Evolutionary conservation across 108 stramenopile species (phyloP), one percentile per base, ranked within the genome.

Genomic region (Stephanodiscus minutulus): DNA sequence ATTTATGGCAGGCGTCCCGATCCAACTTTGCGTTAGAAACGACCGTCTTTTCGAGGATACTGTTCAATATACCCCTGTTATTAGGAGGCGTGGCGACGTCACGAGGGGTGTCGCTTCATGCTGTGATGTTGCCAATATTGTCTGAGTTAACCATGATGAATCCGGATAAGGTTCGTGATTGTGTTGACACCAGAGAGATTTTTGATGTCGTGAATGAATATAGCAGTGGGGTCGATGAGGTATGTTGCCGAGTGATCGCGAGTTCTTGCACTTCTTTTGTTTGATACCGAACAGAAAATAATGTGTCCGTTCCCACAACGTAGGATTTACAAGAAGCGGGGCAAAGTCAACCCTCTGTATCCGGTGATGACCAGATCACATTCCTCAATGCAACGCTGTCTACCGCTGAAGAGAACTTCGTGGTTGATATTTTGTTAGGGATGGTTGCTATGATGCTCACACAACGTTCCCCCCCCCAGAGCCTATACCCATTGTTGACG

Each of bases 11-110:
- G 12, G 80, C 88, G 36, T 83, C 83, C 67, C 64, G 74, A 4
- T 83, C 83, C 54, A 67, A 82, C 64, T 72, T 82, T 44, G 83
- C 70, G 27, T 49, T 94, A 47, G 93, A 94, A 66, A 73, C 71
- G 25, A 85, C 76, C n/a, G 73, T 92, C 17, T 89, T 88, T 43
- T 85, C 84, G 7, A 63, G 81, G 33, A 63, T 95, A 10, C 22
- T 95, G 31, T 91, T 89, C 75, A 95, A 92, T 77, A 52, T 83
- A 1, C 83, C 85, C 22, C 65, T 95, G 13, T 85, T 91, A 76
- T 63, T 95, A 4, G 88, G 83, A 43, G 80, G 68, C 7, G 56
- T 78, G 18, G 57, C 71, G 5, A 60, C 50, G 7, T 66, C 69
- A 15, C 57, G 28, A n/a, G 86, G 84, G 27, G 64, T 84, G 25